Evolutionary conservation across 441 rosid genomes (phyloP), one percentile per base, ranked within the genome.

Genomic region (Geranium incanum): DNA sequence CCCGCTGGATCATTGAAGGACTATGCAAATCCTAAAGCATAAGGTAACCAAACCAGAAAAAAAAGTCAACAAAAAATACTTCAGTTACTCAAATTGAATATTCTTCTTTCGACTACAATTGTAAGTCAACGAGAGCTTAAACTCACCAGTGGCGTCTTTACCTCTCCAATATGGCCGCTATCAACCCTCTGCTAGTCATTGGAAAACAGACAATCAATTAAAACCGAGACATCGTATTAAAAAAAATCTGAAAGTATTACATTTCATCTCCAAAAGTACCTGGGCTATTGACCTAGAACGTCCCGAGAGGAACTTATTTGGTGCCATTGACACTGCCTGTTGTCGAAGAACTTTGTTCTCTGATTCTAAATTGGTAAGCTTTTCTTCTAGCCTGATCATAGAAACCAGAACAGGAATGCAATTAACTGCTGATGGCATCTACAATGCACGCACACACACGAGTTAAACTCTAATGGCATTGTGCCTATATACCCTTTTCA

Each of bases 321-420:
- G 98, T 79, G 99, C 88, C 89, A 95, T 86, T 45, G 98, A 87
- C 73, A 95, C 90, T 68, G 97, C 96, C 77, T 95, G 99, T 78
- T 95, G 99, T 67, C 97, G 83, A 38, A 95, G 84, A 67, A 92
- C 99, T 88, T 91, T 86, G 75, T 92, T 92, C 84, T 92, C 99
- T 4, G 99, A 95, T 81, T 92, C 97, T 75, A 89, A 75, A 76
- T 95, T 95, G 71, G 74, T 71, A 72, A 92, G 84, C 78, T 91
- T 95, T 82, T 95, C 99, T 79, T 95, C 98, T 80, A 91, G 81
- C 87, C 98, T 95, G 74, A 76, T 78, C 78, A 77, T 45, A 39
- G 70, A 68, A 76, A 67, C 63, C 23, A 67, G 65, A 75, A 5
- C 2, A 72, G 36, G 37, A 50, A 72, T 72, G 13, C 15, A 70